Conservation (phyloP, 169 alveolate species). For the Babesia bovis region DNA sequence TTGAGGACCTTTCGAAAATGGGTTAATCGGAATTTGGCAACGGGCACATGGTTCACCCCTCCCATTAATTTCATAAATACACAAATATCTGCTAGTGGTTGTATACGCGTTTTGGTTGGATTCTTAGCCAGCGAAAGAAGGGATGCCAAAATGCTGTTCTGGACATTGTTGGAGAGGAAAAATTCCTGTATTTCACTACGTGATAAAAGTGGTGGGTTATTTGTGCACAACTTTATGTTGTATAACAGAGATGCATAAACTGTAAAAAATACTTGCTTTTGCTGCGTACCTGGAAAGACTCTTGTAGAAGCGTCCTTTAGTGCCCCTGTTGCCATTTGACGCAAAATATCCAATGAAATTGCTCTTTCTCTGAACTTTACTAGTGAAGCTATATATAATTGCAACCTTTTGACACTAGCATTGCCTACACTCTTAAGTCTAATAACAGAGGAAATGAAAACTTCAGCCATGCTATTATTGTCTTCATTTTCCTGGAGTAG, state of each 20-base stretch:
- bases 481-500: too few species aligned
- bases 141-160: background rate
- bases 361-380: background rate
- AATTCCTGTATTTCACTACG: background rate
- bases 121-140: background rate
- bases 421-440: background rate
- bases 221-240: background rate
- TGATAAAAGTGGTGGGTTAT: background rate
- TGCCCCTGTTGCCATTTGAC: background rate
- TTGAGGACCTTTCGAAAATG: background rate
- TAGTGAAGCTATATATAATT: background rate
- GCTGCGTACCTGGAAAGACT: background rate
- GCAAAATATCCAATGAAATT: background rate
- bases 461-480: too few species aligned
- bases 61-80: background rate
- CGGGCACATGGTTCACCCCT: background rate
- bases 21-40: background rate
- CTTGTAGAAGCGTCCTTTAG: background rate
- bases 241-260: background rate
- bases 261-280: background rate
- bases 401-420: background rate
- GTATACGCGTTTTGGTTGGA: background rate
- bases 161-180: constrained; percentile 2
- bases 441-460: background rate
- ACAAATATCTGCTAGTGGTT: background rate